Base-by-base conservation (phyloP, 176 grass and related monocot species). In the Aegilops umbellulata region DNA sequence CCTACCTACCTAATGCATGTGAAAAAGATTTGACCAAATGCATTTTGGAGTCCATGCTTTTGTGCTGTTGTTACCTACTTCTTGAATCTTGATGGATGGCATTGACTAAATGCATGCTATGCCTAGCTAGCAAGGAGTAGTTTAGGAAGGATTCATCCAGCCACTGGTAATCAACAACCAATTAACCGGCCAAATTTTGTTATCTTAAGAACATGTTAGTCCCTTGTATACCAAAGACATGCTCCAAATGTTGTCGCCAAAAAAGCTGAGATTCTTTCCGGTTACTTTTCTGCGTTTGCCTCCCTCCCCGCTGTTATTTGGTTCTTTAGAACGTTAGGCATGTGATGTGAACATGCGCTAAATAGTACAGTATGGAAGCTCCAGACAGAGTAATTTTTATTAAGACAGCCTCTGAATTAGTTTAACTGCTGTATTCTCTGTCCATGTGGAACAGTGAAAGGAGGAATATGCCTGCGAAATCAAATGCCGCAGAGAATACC, bases 191-290 rank as follows among this genome's bases (percentile, higher is more conserved):
- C 3, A 63, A 19, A 38, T 57, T 38, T 81, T 81, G 7, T 69
- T 51, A 61, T 82, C 26, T 47, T 46, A 49, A 49, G 46, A 81
- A 69, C 36, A 69, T 69, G 69, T 82, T 90, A 85, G 75, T 87
- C 82, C 79, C 72, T 44, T 87, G 90, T 94, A 76, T 90, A 80
- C 90, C 88, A 87, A 90, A 97, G 90, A 80, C 78, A 87, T 89
- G 84, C 42, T 44, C 41, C 85, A 75, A 34, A 89, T 92, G 83
- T 78, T 90, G 86, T 87, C 63, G 60, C 64, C 30, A 53, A 51
- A 89, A 89, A 89, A 81, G 78, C 66, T 72, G 26, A 36, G 17
- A 66, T 80, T 92, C 81, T 83, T 85, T 87, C 81, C 60, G 51
- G 69, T 90, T 82, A 88, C 87, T 95, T 98, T 92, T 86, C 83